Evolutionary conservation across 495 filamentous ascomycete genomes (phyloP).

Genomic region (Aspergillus heteromorphus): DNA sequence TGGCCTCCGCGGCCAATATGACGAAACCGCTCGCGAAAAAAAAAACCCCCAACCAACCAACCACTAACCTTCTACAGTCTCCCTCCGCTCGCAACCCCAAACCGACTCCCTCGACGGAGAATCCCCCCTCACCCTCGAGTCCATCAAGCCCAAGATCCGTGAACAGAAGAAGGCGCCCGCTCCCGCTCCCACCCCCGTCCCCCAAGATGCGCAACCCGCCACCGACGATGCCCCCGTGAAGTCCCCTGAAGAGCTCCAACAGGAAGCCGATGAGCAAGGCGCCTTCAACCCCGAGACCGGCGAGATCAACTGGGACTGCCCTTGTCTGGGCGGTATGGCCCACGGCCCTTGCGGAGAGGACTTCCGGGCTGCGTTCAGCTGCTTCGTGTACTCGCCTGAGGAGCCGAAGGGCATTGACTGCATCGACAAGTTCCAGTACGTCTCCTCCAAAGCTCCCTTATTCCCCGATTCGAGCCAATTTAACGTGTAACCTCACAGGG

Average conservation of each 20-base stretch:
- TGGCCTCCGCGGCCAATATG: background rate
- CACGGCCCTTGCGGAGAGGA: conserved; percentile 93
- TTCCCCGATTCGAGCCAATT: no score
- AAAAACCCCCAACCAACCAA: background rate
- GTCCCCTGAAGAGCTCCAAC: conserved; percentile 56
- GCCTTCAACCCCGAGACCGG: conserved; percentile 98
- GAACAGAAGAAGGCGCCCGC: conserved; percentile 21
- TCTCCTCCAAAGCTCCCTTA: conserved; percentile 6
- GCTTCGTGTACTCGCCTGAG: conserved; percentile 89
- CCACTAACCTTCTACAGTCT: conserved; percentile 20
- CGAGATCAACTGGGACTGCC: conserved; percentile 99
- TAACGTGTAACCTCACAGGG: conserved; percentile 38
- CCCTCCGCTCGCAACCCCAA: conserved; percentile 23
- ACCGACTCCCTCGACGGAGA: conserved; percentile 26
- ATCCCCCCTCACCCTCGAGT: conserved; percentile 39
- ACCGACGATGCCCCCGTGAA: conserved; percentile 18
- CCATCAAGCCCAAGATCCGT: conserved; percentile 39
- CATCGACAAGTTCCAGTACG: conserved; percentile 95
- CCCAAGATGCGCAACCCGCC: conserved; percentile 7
- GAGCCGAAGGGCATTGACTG: conserved; percentile 99
- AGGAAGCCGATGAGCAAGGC: conserved; percentile 77
- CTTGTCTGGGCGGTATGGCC: conserved; percentile 95
- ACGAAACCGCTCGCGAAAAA: background rate
- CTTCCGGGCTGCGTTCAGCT: conserved; percentile 92
- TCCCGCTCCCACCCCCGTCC: conserved; percentile 4